Base-by-base conservation (phyloP, 2,329 filamentous ascomycete species). In the Metarhizium anisopliae region DNA sequence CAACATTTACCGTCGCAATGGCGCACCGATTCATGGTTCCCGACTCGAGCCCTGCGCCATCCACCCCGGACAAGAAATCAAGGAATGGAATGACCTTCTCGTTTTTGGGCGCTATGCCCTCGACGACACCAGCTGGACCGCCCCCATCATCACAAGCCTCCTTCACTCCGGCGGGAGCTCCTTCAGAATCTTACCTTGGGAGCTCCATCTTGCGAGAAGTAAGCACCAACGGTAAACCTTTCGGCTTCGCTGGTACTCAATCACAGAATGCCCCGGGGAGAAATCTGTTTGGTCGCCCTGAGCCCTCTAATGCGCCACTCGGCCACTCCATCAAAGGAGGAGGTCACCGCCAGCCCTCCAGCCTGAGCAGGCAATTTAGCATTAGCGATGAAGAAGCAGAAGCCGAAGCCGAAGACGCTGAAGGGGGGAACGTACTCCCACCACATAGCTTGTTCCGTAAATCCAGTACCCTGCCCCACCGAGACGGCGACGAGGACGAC, bases 111-210 rank as follows among this genome's bases (percentile, higher is more conserved):
- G 71, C 76, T 8, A 70, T 74, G 52, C 77, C 78, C 6, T 77
- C 79, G 42, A 81, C 77, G 2, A 82, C 80, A 2, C 79, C 80
- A 5, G 75, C 74, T 18, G 79, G 74, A 0, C 74, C 75, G 32
- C 77, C 79, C 10, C 76, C 75, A 1, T 79, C 80, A 32, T 78
- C 78, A 7, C 73, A 74, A 8, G 74, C 75, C 4, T 81, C 78
- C 47, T 82, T 82, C 67, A 82, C 80, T 1, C 79, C 80, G 1
- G 72, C 74, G 16, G 81, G 81, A 55, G 79, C 79, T 16, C 80
- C 80, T 0, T 79, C 80, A 25, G 77, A 74, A 35, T 78, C 77
- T 13, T 82, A 74, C 61, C 67, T 83, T 42, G 76, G 79, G 55
- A 81, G 79, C 67, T 82, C 80, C 42, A 74, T 81, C 54, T 70